Percentiles rank a stretch among this genome's conserved stretches.
These are phyloP conservation scores for Pharus latifolius DNA, from an alignment of 176 grass and related monocot genomes.

Conservation along the genomic window DNA sequence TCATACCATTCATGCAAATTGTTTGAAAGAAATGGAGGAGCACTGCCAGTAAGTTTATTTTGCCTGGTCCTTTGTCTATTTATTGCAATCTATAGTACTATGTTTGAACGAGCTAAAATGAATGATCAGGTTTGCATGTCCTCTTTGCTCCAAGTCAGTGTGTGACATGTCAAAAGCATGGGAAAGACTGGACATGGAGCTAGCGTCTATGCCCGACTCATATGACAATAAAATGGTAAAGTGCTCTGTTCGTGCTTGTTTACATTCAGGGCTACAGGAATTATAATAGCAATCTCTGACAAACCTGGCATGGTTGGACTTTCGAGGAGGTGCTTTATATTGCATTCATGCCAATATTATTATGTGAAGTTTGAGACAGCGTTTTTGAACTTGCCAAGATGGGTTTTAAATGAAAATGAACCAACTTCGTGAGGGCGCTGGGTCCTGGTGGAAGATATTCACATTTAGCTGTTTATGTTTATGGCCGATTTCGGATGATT, in stretches of 20 bases:
- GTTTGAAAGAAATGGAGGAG: constrained; percentile 88
- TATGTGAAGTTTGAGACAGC: too few relatives aligned
- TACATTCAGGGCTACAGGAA: neutral
- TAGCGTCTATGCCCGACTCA: constrained; percentile 54
- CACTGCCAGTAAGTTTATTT: constrained; percentile 63
- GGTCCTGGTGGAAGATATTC: too few relatives aligned
- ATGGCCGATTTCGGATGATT: too few relatives aligned
- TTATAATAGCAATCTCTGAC: neutral
- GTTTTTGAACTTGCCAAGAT: too few relatives aligned
- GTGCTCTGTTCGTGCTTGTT: neutral
- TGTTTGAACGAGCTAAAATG: neutral
- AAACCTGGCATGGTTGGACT: neutral
- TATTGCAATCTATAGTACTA: neutral
- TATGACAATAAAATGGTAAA: constrained; percentile 66
- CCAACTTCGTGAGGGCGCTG: too few relatives aligned
- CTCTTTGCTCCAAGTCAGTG: constrained; percentile 90
- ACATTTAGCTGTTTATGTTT: too few relatives aligned
- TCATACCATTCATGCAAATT: constrained; percentile 82
- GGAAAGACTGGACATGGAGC: constrained; percentile 71
- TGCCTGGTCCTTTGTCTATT: neutral
- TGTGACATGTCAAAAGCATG: constrained; percentile 97
- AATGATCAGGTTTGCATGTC: constrained; percentile 63
- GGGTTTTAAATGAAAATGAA: too few relatives aligned
- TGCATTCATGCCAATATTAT: too few relatives aligned
- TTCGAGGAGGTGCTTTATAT: too few relatives aligned